Evolutionary conservation across 306 rosid genomes (phyloP), one percentile per base, ranked within the genome.

Genomic region (Gleditsia sinensis): DNA sequence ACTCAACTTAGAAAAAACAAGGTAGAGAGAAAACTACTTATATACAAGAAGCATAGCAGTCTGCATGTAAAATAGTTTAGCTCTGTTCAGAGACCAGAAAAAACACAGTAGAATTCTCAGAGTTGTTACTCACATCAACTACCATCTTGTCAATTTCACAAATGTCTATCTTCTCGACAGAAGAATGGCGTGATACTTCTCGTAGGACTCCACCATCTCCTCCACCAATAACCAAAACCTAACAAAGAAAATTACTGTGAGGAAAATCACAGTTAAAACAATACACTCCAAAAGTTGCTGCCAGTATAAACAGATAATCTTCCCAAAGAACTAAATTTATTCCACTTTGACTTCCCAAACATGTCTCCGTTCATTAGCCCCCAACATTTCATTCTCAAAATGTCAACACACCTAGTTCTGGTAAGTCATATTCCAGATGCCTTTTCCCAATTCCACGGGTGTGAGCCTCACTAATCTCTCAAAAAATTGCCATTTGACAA

Each of bases 61-160:
- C 28, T 30, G 27, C 24, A 27, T 27, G 42, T 17, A 68, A 20
- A 48, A 50, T 23, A 49, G 55, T 50, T 20, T 49, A 40, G 68
- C 53, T 57, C 39, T n/a, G 67, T 42, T 66, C 56, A 56, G 25
- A 67, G 36, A 63, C 16, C 48, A 25, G 46, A 72, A 30, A 33
- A 9, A 51, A 75, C 20, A 67, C 60, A 75, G 36, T 8, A 60
- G 45, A 60, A 46, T 13, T 72, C 67, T 9, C 36, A 48, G 46
- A 13, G 71, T 20, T 20, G 57, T 9, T 59, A 83, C 96, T 90
- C 74, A 91, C 99, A 8, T 95, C 98, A 24, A 95, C 86, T 50
- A 95, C 99, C 98, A 95, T 92, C 86, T 95, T 90, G 86, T 95
- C 99, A 74, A 95, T 95, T 85, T 95, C 99, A 5, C 99, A 95